phyloP scores from a whole-genome alignment of 129 eudicot genomes.

The Arctium lappa region DNA sequence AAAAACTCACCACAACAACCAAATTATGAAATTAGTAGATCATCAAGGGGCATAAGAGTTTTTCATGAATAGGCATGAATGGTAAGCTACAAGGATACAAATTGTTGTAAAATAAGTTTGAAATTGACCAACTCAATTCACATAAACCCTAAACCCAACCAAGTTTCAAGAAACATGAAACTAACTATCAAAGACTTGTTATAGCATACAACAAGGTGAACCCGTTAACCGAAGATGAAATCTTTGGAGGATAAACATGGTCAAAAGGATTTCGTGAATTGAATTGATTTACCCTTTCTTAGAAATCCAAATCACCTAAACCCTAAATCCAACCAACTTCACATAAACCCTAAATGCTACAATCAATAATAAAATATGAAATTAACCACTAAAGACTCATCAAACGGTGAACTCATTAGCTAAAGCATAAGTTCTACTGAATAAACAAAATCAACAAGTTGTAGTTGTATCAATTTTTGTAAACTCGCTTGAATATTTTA shows the following conservation, averaged over 20 bases:
- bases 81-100: too few species aligned
- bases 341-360: background rate
- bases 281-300: background rate
- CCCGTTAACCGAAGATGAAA: background rate
- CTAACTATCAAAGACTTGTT: slow-evolving; percentile 1
- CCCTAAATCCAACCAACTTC: background rate
- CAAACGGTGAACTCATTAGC: background rate
- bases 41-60: too few species aligned
- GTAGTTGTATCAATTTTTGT: background rate
- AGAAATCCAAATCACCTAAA: background rate
- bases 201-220: background rate
- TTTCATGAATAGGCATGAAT: too few species aligned
- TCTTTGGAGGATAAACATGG: background rate
- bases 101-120: too few species aligned
- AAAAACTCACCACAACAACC: too few species aligned
- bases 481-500: background rate
- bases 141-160: background rate
- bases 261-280: background rate
- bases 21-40: too few species aligned
- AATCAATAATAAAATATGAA: slow-evolving; percentile 18
- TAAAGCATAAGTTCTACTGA: background rate
- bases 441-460: background rate
- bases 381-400: slow-evolving; percentile 4
- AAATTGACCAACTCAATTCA: background rate
- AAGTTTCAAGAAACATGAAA: slow-evolving; percentile 9